phyloP scores from a whole-genome alignment of 2,329 filamentous ascomycete genomes.

The Nigrospora osmanthi region DNA sequence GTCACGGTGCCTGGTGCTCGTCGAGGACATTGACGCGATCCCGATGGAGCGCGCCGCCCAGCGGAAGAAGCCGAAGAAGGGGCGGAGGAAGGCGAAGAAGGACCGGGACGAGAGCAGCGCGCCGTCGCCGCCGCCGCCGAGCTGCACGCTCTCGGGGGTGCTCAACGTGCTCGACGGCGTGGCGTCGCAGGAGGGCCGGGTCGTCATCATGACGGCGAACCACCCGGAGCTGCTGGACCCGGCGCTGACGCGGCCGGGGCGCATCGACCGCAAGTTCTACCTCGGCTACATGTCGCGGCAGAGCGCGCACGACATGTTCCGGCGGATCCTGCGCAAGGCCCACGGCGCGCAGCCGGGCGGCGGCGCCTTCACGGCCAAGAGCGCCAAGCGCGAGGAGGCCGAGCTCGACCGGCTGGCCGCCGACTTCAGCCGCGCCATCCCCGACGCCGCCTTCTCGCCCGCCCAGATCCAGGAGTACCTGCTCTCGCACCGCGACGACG shows the following conservation, averaged over 20 bases:
- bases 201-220: slow-evolving; percentile 21
- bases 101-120: not conserved
- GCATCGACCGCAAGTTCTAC: slow-evolving; percentile 15
- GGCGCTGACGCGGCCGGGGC: slow-evolving; percentile 17
- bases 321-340: not conserved
- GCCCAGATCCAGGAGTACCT: not conserved
- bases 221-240: slow-evolving; percentile 16
- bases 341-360: no score
- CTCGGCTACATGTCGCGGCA: slow-evolving; percentile 1
- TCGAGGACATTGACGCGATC: slow-evolving; percentile 33
- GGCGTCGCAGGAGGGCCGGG: slow-evolving; percentile 15
- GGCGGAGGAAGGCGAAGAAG: not conserved
- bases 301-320: slow-evolving; percentile 1
- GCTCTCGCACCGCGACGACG: not conserved
- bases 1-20: slow-evolving; percentile 28
- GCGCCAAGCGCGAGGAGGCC: not conserved
- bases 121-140: not conserved
- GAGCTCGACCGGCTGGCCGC: not conserved
- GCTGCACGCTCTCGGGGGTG: slow-evolving; percentile 41
- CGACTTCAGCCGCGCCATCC: not conserved
- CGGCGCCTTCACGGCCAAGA: no score
- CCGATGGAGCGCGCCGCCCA: slow-evolving; percentile 13
- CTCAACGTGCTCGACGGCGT: slow-evolving; percentile 51
- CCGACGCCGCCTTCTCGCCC: not conserved
- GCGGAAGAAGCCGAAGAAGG: slow-evolving; percentile 1